Evolutionary conservation across 306 rosid species (phyloP).

Genomic region (Corylus heterophylla): DNA sequence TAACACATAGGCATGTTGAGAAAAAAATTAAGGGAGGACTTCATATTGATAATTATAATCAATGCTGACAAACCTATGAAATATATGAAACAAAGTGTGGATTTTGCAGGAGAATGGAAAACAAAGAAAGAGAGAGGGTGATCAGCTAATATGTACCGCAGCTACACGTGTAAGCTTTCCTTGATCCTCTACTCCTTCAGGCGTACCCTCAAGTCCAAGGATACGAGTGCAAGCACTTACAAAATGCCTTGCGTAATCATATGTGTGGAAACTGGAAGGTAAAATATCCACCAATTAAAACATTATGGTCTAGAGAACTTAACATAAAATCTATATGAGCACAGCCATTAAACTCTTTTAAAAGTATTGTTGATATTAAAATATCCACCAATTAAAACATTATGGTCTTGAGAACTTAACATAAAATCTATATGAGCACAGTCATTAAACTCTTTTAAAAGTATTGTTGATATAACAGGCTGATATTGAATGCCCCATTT

Average conservation of each 20-base stretch:
- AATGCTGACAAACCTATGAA: constrained; percentile 27
- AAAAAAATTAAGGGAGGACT: constrained; percentile 29
- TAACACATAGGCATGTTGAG: constrained; percentile 29
- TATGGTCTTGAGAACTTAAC: constrained; percentile 1
- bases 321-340: constrained; percentile 9
- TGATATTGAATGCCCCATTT: neutral
- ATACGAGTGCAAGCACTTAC: constrained; percentile 98
- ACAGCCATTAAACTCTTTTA: neutral
- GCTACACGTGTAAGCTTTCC: constrained; percentile 97
- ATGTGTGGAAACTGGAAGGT: constrained; percentile 83
- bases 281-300: constrained; percentile 18
- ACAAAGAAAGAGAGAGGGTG: constrained; percentile 28
- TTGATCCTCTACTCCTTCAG: constrained; percentile 98
- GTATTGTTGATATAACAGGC: neutral
- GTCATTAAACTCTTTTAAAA: neutral
- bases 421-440: constrained; percentile 9
- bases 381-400: constrained; percentile 10
- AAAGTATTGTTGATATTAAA: neutral
- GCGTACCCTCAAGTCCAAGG: constrained; percentile 94
- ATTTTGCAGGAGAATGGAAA: constrained; percentile 13
- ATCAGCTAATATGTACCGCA: constrained; percentile 59
- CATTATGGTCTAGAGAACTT: constrained; percentile 1
- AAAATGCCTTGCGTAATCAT: constrained; percentile 96
- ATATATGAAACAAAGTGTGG: constrained; percentile 9
- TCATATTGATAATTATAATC: constrained; percentile 18